Evolutionary conservation across 805 yeast species (phyloP).

Genomic region (Candida taoyuanica): DNA sequence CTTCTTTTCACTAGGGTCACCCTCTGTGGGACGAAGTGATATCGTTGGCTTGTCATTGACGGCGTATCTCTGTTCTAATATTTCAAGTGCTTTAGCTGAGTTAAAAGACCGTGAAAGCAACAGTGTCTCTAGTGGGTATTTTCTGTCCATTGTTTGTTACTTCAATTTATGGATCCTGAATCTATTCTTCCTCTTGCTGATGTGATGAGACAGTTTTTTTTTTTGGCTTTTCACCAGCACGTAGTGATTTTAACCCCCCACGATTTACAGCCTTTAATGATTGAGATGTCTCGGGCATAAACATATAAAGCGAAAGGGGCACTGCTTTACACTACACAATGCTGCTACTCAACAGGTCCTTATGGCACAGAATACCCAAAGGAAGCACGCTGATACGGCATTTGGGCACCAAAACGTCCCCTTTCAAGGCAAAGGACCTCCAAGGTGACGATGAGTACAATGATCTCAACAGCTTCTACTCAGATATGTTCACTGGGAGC

Average conservation of each 20-base stretch:
- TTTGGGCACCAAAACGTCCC: constrained; percentile 1
- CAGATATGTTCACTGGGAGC: constrained; percentile 30
- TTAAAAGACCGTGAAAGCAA: constrained; percentile 20
- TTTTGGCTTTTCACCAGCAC: not conserved
- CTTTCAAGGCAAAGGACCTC: constrained; percentile 9
- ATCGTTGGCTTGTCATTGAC: constrained; percentile 27
- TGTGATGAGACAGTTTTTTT: not conserved
- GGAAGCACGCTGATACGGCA: not conserved
- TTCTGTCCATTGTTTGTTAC: constrained; percentile 18
- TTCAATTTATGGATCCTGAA: too few relatives aligned
- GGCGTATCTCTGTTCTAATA: constrained; percentile 32
- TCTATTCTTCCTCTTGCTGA: too few relatives aligned
- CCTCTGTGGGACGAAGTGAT: constrained; percentile 29
- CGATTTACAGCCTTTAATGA: too few relatives aligned
- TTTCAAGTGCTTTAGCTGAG: constrained; percentile 26
- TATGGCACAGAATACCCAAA: too few relatives aligned
- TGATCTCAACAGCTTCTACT: constrained; percentile 33
- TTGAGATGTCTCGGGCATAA: too few relatives aligned
- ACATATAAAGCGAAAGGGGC: too few relatives aligned
- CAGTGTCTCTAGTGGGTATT: constrained; percentile 22
- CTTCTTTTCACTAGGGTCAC: constrained; percentile 23
- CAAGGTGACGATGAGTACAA: constrained; percentile 23
- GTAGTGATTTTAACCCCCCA: not conserved
- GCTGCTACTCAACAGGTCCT: too few relatives aligned
- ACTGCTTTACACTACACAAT: too few relatives aligned